Base-by-base conservation (phyloP, 2,329 filamentous ascomycete genomes). In the Diplodia seriata region DNA sequence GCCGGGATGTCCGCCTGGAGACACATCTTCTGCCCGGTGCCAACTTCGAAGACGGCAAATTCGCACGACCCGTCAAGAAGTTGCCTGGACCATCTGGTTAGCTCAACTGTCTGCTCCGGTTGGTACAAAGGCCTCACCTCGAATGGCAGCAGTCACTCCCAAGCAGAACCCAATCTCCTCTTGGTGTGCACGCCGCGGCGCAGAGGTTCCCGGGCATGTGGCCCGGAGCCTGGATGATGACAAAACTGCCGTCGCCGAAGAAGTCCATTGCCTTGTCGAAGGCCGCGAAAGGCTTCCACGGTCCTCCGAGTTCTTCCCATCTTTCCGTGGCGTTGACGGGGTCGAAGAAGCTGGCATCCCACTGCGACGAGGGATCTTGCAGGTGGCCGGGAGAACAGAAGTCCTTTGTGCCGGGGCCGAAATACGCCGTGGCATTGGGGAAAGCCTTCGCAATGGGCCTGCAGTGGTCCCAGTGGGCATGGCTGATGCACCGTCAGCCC, bases 131-230 rank as follows among this genome's bases (percentile, higher is more conserved):
- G 5, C 9, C n/a, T 4, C 67, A 76, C 75, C 74, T 74, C 3
- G 75, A 77, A 68, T 77, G 76, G 43, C 75, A 77, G 62, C 76
- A 77, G 64, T 77, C 76, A 53, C 75, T 75, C 2, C 74, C 76
- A 7, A 77, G 69, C n/a, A 77, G 65, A 3, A 76, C 71, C 75
- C 75, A 77, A 43, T 73, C 68, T n/a, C 74, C 75, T 15, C 70
- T 59, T 50, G 68, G 36, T 31, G 76, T 29, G 23, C 72, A 71
- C 15, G 75, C 75, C 9, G 73, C 74, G 1, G 75, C 76, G 53
- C 74, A 74, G 40, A 85, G 70, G 74, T 81, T 78, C 15, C 79
- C 74, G 54, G 77, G 71, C 74, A 78, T 76, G 71, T 76, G 79
- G 26, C 78, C 77, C 2, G 77, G 77, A 15, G 76, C 77, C 26